Base-by-base conservation (phyloP, 768 basidiomycete species). In the Chiua virens region DNA sequence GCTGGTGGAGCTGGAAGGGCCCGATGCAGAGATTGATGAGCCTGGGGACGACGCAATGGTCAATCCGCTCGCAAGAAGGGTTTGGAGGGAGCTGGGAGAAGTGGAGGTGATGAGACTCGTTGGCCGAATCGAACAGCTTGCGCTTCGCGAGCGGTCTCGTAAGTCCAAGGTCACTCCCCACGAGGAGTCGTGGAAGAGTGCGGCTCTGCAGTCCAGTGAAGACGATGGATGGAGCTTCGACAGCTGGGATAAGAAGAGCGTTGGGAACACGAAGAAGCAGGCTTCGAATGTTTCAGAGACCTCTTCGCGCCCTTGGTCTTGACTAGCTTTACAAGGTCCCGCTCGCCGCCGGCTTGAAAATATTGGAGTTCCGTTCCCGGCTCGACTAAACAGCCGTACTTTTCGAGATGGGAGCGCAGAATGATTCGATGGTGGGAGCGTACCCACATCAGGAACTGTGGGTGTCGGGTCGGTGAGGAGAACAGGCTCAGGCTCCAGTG, bases 41-140 rank as follows among this genome's bases (percentile, higher is more conserved):
- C 75, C 7, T 9, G 5, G 28, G 6, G 55, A 51, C 77, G 18
- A 28, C 5, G 43, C 15, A 4, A 22, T 36, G n/a, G 39, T 81
- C 79, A 54, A 67, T 38, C 55, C 49, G 0, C 47, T 63, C 13
- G 65, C 65, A 65, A 77, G 32, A 79, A 81, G 56, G 20, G 54
- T 47, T 2, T 80, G 79, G 56, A 67, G 61, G 28, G 70, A 74
- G 43, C 48, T 78, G 10, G 79, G 73, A 20, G 73, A 73, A 18
- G 73, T 66, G n/a, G 79, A 82, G 52, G 77, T 79, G 18, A 79
- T 80, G 75, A 64, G 62, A 8, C 67, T 82, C 36, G 55, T 88
- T 25, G 62, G 67, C 17, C 74, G 73, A 40, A 80, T 88, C 32
- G 85, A 87, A 60, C 67, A 55, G 41, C 63, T 77, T 14, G 65